Conservation (phyloP, 1,284 basidiomycete genomes). For the Sporisorium graminicola region DNA sequence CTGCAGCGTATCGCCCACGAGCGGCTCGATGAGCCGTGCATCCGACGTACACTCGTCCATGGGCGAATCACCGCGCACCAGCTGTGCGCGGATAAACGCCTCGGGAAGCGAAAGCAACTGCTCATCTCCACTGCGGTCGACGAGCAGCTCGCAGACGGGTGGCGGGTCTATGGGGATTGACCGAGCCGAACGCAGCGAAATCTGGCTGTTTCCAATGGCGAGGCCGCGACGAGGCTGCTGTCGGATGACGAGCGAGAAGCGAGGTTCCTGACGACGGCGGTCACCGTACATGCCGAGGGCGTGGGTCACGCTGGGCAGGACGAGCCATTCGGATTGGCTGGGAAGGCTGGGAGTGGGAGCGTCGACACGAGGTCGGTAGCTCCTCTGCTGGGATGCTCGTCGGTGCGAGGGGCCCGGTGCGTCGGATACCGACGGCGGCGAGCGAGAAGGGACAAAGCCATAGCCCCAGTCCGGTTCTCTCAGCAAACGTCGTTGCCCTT, state of each 20-base stretch:
- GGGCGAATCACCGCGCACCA: constrained; percentile 28
- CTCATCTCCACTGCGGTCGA: constrained; percentile 45
- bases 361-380: constrained; percentile 6
- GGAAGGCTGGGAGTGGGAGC: background rate
- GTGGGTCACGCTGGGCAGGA: constrained; percentile 36
- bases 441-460: constrained; percentile 19
- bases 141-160: constrained; percentile 52
- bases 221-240: constrained; percentile 51
- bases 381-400: constrained; percentile 13
- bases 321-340: constrained; percentile 38
- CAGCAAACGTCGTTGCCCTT: background rate
- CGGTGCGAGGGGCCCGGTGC: background rate
- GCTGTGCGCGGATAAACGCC: constrained; percentile 42
- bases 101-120: constrained; percentile 50
- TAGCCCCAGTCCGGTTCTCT: constrained; percentile 18
- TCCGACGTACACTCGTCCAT: constrained; percentile 40
- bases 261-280: constrained; percentile 19
- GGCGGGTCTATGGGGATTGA: constrained; percentile 51
- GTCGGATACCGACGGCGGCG: constrained; percentile 12
- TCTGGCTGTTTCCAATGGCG: constrained; percentile 51
- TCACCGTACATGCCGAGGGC: constrained; percentile 35
- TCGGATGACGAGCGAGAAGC: constrained; percentile 51
- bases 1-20: constrained; percentile 46
- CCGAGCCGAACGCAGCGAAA: constrained; percentile 43
- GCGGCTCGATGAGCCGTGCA: constrained; percentile 29